Base-by-base conservation (phyloP, 305 asterid genomes). In the Lippia alba region DNA sequence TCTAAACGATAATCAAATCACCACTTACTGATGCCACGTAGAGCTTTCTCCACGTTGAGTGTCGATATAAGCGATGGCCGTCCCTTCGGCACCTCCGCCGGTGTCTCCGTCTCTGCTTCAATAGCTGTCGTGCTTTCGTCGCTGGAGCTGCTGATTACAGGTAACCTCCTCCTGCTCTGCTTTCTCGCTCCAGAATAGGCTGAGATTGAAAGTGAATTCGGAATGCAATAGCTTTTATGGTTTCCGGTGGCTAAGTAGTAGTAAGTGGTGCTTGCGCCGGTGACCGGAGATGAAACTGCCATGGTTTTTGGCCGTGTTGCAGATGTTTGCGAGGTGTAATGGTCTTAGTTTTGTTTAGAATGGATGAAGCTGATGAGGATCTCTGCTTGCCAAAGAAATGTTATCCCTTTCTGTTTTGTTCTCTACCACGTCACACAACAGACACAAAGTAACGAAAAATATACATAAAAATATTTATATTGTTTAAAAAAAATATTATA, bases 31-130 rank as follows among this genome's bases (percentile, higher is more conserved):
- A 91, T 76, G 62, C 97, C 97, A 4, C 94, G 95, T 56, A 91
- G 72, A 69, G 90, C 93, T 67, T 85, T 91, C 54, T 91, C 96
- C 56, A 85, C 95, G 40, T 89, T 91, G 12, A 86, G 88, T 54
- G 91, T 79, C 10, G 97, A 91, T 63, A 91, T 89, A 32, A 91
- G 67, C 30, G 97, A 91, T 0, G 90, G 83, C 12, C 85, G 81
- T 18, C 78, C 90, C 57, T 80, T 56, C 0, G 82, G 76, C 59
- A 82, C 71, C 54, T 86, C 86, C 45, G 70, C 72, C 4, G 88
- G 60, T 11, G 76, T 33, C 39, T 55, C 76, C 7, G 61, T 46
- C 32, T 63, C 85, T 3, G 58, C 58, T 4, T 66, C 77, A 0
- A 74, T 74, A 0, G 67, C 64, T 0, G 78, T 63, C 1, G 80